phyloP scores from a whole-genome alignment of 202 grass and related monocot species.

The Zoysia matrella region DNA sequence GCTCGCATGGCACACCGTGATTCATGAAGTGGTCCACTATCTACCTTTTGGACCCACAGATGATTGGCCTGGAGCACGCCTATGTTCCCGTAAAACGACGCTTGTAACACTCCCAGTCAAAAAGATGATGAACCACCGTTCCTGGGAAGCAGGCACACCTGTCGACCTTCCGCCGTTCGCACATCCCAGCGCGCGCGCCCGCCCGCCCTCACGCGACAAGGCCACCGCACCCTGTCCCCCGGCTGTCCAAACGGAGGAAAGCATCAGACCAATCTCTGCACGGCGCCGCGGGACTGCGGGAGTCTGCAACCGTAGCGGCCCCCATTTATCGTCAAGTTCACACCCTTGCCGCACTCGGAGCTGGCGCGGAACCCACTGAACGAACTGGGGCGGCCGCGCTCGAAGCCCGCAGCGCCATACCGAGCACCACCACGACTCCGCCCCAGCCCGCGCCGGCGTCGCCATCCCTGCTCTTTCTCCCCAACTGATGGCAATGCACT shows the following conservation, averaged over 20 bases:
- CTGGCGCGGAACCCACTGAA: not conserved
- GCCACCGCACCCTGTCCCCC: not conserved
- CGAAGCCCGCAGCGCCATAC: not conserved
- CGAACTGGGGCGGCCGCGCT: not conserved
- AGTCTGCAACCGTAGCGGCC: too few species aligned
- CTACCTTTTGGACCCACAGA: not conserved
- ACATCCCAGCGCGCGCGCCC: not conserved
- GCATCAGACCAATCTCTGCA: not conserved
- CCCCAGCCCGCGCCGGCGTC: not conserved
- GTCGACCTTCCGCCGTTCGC: not conserved
- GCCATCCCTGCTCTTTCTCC: conserved; percentile 22
- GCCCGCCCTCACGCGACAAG: not conserved
- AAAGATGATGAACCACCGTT: not conserved
- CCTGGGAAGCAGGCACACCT: not conserved
- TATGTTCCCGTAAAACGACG: not conserved
- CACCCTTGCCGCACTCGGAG: too few species aligned
- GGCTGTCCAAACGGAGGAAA: not conserved
- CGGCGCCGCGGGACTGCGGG: too few species aligned
- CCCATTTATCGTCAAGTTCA: not conserved
- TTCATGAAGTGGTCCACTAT: not conserved
- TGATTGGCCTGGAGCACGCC: not conserved
- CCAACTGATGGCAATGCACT: conserved; percentile 30
- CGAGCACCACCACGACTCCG: not conserved
- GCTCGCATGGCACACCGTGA: too few species aligned
- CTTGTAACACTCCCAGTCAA: not conserved